phyloP scores from a whole-genome alignment of 768 basidiomycete species.

The Cytidiella melzeri region DNA sequence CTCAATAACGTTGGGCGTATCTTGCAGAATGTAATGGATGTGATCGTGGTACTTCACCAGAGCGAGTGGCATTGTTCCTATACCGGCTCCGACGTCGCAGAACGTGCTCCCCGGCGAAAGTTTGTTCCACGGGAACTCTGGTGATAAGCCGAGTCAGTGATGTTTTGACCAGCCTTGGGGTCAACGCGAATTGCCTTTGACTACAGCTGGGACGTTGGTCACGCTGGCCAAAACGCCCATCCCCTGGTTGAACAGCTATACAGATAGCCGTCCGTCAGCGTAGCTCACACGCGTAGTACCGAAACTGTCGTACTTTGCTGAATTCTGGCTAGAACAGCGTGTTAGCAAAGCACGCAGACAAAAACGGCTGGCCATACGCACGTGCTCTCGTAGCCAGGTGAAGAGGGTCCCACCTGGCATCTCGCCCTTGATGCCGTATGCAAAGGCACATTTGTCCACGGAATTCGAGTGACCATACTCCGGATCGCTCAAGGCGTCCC shows the following conservation, averaged over 20 bases:
- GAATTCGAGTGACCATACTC: background rate
- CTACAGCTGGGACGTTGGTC: background rate
- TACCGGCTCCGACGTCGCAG: conserved; percentile 5
- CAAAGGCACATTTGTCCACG: background rate
- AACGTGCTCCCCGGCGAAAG: background rate
- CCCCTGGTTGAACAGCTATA: background rate
- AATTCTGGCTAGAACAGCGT: background rate
- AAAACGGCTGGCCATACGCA: too few species aligned
- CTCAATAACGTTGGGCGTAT: background rate
- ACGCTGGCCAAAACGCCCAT: background rate
- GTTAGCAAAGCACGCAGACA: background rate
- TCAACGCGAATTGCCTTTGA: background rate
- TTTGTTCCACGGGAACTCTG: conserved; percentile 1
- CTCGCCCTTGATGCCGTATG: background rate
- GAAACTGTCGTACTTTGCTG: background rate
- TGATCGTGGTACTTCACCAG: background rate
- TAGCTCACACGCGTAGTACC: too few species aligned
- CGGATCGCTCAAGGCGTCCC: background rate
- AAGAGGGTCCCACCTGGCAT: background rate
- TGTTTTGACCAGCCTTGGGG: too few species aligned
- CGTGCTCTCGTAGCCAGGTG: background rate
- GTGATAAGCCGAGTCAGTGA: too few species aligned
- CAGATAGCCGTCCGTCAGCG: too few species aligned
- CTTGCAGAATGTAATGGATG: conserved; percentile 2
- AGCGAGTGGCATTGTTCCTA: background rate